Conservation (phyloP, 768 basidiomycete genomes). For the Mycena crocata region DNA sequence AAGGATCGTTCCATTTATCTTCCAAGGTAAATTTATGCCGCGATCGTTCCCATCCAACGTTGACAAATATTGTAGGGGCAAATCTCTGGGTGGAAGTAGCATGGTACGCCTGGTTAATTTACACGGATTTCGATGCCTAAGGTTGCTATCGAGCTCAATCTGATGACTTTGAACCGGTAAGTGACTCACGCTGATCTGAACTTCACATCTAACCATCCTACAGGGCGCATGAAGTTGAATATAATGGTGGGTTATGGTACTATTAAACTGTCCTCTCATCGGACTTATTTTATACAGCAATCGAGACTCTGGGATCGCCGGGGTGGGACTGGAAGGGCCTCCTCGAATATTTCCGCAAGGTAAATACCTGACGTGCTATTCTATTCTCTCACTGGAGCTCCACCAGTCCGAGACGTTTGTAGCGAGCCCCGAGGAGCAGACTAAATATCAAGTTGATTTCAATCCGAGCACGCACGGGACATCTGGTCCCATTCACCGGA, state of each 20-base stretch:
- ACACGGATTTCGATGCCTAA: not conserved
- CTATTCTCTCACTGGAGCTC: not conserved
- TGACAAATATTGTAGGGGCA: slow-evolving; percentile 26
- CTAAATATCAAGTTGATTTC: slow-evolving; percentile 2
- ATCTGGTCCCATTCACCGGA: slow-evolving; percentile 26
- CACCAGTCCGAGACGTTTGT: slow-evolving; percentile 21
- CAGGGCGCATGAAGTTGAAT: slow-evolving; percentile 28
- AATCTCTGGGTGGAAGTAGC: slow-evolving; percentile 31
- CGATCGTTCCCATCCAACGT: not conserved
- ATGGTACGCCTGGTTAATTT: slow-evolving; percentile 16
- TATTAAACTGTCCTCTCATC: too few relatives aligned
- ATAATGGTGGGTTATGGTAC: slow-evolving; percentile 26
- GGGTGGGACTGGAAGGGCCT: slow-evolving; percentile 38
- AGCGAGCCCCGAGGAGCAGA: slow-evolving; percentile 3
- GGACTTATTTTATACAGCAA: too few relatives aligned
- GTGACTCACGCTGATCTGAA: not conserved
- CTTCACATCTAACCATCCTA: not conserved
- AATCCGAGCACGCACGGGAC: slow-evolving; percentile 21
- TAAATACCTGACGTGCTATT: not conserved
- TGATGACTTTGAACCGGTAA: slow-evolving; percentile 31
- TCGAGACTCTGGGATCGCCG: too few relatives aligned
- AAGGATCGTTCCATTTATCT: slow-evolving; percentile 19
- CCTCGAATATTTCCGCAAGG: slow-evolving; percentile 31
- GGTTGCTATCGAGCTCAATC: slow-evolving; percentile 26
- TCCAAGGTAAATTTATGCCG: slow-evolving; percentile 4